Percentiles rank a stretch among this genome's conserved stretches.
phyloP scores from a whole-genome alignment of 1,139 yeast genomes.

The Debaryomycetaceae sp. region DNA sequence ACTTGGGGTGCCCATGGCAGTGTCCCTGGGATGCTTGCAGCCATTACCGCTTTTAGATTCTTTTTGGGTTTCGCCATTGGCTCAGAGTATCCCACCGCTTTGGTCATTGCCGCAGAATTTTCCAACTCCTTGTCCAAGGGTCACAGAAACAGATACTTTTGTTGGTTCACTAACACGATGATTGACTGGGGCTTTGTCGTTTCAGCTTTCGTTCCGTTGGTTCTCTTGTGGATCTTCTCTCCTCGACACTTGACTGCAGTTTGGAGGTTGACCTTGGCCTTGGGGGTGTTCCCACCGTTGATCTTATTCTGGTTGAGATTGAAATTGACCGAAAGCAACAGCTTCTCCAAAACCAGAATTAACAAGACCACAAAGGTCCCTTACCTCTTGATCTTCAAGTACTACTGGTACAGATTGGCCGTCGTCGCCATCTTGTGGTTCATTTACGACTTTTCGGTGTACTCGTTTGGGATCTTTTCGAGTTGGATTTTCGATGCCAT shows the following conservation, averaged over 20 bases:
- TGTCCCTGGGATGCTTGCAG: slow-evolving; percentile 67
- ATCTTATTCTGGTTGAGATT: slow-evolving; percentile 73
- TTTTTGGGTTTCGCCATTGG: slow-evolving; percentile 84
- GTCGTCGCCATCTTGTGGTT: slow-evolving; percentile 83
- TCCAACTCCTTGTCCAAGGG: slow-evolving; percentile 75
- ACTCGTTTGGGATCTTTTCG: slow-evolving; percentile 84
- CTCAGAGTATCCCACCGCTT: slow-evolving; percentile 91
- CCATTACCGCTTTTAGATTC: slow-evolving; percentile 79
- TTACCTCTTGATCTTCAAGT: slow-evolving; percentile 63
- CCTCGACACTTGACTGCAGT: slow-evolving; percentile 68
- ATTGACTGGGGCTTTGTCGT: slow-evolving; percentile 85
- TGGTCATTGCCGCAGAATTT: slow-evolving; percentile 93
- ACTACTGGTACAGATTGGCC: slow-evolving; percentile 76
- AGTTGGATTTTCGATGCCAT: slow-evolving; percentile 57
- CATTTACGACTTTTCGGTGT: slow-evolving; percentile 81
- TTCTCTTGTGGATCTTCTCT: slow-evolving; percentile 77
- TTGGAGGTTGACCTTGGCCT: slow-evolving; percentile 89
- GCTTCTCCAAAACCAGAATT: slow-evolving; percentile 68
- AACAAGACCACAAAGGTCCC: slow-evolving; percentile 60
- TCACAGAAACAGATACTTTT: slow-evolving; percentile 80
- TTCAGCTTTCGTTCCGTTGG: slow-evolving; percentile 81
- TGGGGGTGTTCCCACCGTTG: slow-evolving; percentile 89
- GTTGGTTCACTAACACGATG: slow-evolving; percentile 84
- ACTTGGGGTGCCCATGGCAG: slow-evolving; percentile 74
- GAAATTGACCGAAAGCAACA: slow-evolving; percentile 67